These are phyloP conservation scores for Aspergillus sp. DNA, from an alignment of 2,329 filamentous ascomycete genomes.

Conservation along the genomic window DNA sequence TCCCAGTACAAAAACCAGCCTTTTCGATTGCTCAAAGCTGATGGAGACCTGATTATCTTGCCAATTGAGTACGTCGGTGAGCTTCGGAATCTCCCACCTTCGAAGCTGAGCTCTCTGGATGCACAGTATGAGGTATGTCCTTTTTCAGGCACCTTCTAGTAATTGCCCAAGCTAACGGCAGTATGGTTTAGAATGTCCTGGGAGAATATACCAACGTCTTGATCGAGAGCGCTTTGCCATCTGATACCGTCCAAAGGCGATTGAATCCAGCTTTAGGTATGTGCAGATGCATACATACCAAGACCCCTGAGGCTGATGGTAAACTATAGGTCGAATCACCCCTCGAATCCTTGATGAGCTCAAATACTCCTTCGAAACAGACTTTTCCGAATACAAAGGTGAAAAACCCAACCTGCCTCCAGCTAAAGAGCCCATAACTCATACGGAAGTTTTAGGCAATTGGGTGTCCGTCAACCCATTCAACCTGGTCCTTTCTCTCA, in stretches of 20 bases:
- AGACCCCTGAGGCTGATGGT: neutral
- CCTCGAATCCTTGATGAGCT: slow-evolving; percentile 23
- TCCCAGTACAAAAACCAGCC: slow-evolving; percentile 21
- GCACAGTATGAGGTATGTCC: slow-evolving; percentile 20
- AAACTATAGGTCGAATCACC: slow-evolving; percentile 15
- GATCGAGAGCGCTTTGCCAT: slow-evolving; percentile 18
- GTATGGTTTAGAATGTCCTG: slow-evolving; percentile 18
- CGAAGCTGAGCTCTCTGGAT: slow-evolving; percentile 20
- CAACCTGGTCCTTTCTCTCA: slow-evolving; percentile 25
- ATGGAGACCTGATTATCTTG: slow-evolving; percentile 24
- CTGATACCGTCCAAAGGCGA: slow-evolving; percentile 16
- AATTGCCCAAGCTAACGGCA: neutral
- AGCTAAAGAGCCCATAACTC: too few species aligned
- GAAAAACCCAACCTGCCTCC: neutral
- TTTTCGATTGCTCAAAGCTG: slow-evolving; percentile 23
- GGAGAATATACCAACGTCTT: slow-evolving; percentile 24
- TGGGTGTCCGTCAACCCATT: slow-evolving; percentile 20
- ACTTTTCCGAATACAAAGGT: slow-evolving; percentile 21
- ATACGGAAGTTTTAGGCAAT: slow-evolving; percentile 7
- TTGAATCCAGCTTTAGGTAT: slow-evolving; percentile 21
- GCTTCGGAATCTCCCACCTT: slow-evolving; percentile 12
- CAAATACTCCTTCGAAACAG: slow-evolving; percentile 16
- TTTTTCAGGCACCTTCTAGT: neutral
- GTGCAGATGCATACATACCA: neutral
- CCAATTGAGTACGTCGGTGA: slow-evolving; percentile 22